Evolutionary conservation across 2,329 filamentous ascomycete species (phyloP), one percentile per base, ranked within the genome.

Genomic region (Verticillium dahliae): DNA sequence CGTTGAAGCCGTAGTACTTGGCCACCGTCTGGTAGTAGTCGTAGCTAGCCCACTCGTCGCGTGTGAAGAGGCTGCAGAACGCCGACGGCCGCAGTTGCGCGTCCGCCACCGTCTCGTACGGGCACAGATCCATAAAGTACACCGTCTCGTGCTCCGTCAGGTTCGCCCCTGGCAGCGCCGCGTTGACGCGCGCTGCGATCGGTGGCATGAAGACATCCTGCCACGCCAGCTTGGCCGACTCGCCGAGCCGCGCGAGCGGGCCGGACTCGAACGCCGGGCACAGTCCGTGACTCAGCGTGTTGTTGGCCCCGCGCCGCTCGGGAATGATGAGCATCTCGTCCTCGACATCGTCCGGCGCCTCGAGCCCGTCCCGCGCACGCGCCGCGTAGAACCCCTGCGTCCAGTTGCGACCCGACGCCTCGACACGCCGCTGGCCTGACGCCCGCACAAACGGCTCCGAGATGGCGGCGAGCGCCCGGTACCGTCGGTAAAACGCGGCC

Each of bases 121-220:
- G 88, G 69, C 93, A 97, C 63, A 97, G 80, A 68, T 97, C 92
- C 92, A 97, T 97, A 38, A 97, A 72, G 62, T 82, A 84, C 61
- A 92, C 78, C 1, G 87, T 85, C 38, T 94, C 87, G 1, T 77
- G 69, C 13, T 80, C 70, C 2, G 82, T 84, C 52, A 97, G 73
- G 63, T 89, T 85, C 5, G 84, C 87, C 2, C 90, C 89, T 0
- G 81, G 82, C 0, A 97, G 79, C 63, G 88, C 84, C 14, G 76
- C 68, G 70, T 93, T 92, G 50, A 97, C 75, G 7, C 91, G 85
- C 2, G 80, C 73, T n/a, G 83, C 81, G 65, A 97, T 90, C 0
- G 85, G 74, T 0, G 86, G 84, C 1, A 86, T 80, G 70, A 95
- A 96, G 5, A 82, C 78, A 5, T 80, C 75, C 0, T 79, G 78